Conservation (phyloP, 2,329 filamentous ascomycete species). For the Nannizziopsis barbatae region DNA sequence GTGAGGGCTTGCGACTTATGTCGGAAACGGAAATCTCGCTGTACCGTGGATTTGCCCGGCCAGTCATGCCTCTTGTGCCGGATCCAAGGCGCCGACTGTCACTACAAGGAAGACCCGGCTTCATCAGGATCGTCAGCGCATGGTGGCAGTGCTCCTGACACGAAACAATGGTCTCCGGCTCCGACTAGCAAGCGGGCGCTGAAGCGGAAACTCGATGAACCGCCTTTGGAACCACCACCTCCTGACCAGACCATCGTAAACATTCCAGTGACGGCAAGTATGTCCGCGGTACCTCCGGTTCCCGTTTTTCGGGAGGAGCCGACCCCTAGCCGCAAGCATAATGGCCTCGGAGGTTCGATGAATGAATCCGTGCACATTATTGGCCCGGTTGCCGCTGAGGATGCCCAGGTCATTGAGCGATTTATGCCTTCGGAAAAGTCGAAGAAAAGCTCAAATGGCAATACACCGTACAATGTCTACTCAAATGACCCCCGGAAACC, state of each 20-base stretch:
- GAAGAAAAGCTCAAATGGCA: slow-evolving; percentile 29
- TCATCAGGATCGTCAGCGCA: slow-evolving; percentile 19
- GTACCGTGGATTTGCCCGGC: slow-evolving; percentile 45
- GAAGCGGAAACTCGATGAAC: slow-evolving; percentile 13
- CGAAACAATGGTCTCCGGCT: slow-evolving; percentile 10
- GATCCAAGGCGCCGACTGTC: slow-evolving; percentile 47
- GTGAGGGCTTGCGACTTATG: slow-evolving; percentile 51
- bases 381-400: slow-evolving; percentile 48
- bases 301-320: background rate
- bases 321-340: slow-evolving; percentile 5
- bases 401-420: slow-evolving; percentile 51
- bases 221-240: background rate
- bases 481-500: slow-evolving; percentile 38
- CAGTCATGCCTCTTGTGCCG: slow-evolving; percentile 48
- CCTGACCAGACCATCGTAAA: slow-evolving; percentile 6
- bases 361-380: slow-evolving; percentile 45
- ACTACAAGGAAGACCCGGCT: slow-evolving; percentile 38
- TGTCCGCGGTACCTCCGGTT: background rate
- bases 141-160: slow-evolving; percentile 10
- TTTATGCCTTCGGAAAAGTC: slow-evolving; percentile 41
- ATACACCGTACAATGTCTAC: slow-evolving; percentile 41
- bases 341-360: slow-evolving; percentile 14
- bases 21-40: slow-evolving; percentile 50
- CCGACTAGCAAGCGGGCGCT: slow-evolving; percentile 8
- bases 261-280: slow-evolving; percentile 1